Percentiles rank a stretch among this genome's conserved stretches.
Evolutionary conservation across 208 protist species (phyloP).

Genomic region (Acanthamoeba royreba): DNA sequence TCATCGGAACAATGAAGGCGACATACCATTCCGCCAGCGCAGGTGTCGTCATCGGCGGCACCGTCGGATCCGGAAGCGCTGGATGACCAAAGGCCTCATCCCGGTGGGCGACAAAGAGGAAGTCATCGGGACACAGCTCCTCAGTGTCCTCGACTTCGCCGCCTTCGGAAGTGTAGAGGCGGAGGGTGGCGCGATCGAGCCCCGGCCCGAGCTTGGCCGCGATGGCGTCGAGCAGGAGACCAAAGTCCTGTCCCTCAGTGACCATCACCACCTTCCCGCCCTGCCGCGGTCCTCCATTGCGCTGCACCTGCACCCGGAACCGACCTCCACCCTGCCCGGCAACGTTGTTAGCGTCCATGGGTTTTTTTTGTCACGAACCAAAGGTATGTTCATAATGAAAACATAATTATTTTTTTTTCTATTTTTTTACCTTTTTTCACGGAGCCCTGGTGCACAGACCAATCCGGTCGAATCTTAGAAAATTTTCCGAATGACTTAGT

Average conservation of each 20-base stretch:
- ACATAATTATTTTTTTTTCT: background rate
- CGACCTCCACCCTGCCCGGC: background rate
- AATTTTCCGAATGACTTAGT: no score
- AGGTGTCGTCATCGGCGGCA: no score
- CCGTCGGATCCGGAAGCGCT: no score
- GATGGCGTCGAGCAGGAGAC: background rate
- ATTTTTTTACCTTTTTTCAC: no score
- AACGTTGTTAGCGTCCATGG: no score
- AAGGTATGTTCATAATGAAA: background rate
- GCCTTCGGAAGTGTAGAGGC: background rate
- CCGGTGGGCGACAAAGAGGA: background rate
- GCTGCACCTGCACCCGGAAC: background rate
- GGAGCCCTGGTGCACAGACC: no score
- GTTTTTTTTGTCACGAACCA: no score
- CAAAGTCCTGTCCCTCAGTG: background rate
- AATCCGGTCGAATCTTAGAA: no score
- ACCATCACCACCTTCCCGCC: background rate
- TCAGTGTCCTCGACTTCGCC: constrained; percentile 1
- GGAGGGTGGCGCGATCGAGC: background rate
- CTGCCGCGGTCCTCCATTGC: background rate
- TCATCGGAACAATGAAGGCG: no score
- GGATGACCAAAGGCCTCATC: background rate
- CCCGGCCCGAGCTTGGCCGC: constrained; percentile 1
- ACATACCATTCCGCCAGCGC: no score
- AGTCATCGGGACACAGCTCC: background rate